These are phyloP conservation scores for Cubamyces sp. DNA, from an alignment of 768 basidiomycete genomes.

Conservation along the genomic window DNA sequence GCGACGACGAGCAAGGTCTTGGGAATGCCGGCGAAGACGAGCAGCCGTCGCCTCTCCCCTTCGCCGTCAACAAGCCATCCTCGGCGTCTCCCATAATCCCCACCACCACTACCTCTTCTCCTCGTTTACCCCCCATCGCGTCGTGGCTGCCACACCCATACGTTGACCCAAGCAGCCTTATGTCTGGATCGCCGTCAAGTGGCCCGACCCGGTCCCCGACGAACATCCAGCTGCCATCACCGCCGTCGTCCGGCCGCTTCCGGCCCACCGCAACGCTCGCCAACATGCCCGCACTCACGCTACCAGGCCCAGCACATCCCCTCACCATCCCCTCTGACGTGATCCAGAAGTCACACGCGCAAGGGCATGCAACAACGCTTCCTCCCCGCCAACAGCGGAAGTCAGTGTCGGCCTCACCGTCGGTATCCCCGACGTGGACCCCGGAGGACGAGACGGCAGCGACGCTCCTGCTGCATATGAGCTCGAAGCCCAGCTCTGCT, in stretches of 20 bases:
- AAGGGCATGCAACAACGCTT: not conserved
- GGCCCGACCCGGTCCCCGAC: conserved; percentile 15
- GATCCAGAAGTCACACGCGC: conserved; percentile 25
- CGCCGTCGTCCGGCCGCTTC: conserved; percentile 39
- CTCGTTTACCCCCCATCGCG: conserved; percentile 67
- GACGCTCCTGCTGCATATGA: conserved; percentile 67
- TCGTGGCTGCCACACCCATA: conserved; percentile 58
- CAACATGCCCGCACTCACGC: conserved; percentile 50
- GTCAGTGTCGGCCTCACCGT: conserved; percentile 27
- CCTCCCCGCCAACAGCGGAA: conserved; percentile 27
- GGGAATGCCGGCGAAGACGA: conserved; percentile 25
- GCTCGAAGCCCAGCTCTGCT: conserved; percentile 48
- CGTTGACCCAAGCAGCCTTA: conserved; percentile 34
- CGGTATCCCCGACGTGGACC: conserved; percentile 41
- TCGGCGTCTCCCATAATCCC: conserved; percentile 1
- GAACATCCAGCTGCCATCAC: conserved; percentile 40
- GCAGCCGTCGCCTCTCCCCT: conserved; percentile 29
- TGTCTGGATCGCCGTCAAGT: conserved; percentile 16
- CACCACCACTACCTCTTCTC: conserved; percentile 25
- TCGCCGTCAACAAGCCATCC: conserved; percentile 5
- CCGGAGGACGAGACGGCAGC: conserved; percentile 76
- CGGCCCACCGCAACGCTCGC: conserved; percentile 34
- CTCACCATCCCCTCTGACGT: conserved; percentile 45
- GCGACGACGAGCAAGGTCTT: conserved; percentile 28
- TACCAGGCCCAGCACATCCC: conserved; percentile 57